A percentile compares a stretch with the other conserved stretches of the same genome.
These are phyloP conservation scores for Avena eriantha DNA, from an alignment of 176 grass and related monocot species.

Conservation along the genomic window DNA sequence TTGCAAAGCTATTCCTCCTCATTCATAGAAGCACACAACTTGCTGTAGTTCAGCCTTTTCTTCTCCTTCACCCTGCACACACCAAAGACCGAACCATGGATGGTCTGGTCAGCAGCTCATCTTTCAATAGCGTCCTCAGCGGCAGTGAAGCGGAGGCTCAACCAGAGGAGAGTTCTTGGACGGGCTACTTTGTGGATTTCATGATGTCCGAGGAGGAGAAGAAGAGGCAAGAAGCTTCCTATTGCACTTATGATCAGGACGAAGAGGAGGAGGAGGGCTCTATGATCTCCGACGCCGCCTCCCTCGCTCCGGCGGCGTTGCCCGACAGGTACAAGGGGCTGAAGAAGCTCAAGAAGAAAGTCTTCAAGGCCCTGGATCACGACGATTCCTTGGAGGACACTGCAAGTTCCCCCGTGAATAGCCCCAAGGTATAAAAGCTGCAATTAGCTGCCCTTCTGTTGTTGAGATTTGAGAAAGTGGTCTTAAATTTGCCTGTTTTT, in stretches of 20 bases:
- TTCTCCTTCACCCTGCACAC: constrained; percentile 24
- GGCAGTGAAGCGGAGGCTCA: constrained; percentile 44
- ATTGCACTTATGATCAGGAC: constrained; percentile 24
- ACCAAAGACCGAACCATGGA: constrained; percentile 53
- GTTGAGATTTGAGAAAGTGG: not conserved
- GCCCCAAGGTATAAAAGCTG: constrained; percentile 75
- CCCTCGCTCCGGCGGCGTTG: constrained; percentile 34
- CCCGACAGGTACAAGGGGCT: constrained; percentile 52
- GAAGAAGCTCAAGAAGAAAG: constrained; percentile 73
- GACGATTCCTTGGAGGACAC: constrained; percentile 91
- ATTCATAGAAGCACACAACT: constrained; percentile 42
- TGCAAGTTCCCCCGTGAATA: constrained; percentile 94
- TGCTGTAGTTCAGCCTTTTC: constrained; percentile 23
- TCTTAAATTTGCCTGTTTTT: constrained; percentile 10
- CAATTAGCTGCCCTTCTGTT: constrained; percentile 15
- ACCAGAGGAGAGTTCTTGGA: constrained; percentile 86
- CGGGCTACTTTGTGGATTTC: constrained; percentile 83
- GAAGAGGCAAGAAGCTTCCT: constrained; percentile 44
- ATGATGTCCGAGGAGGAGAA: constrained; percentile 66
- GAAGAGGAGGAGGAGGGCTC: constrained; percentile 46
- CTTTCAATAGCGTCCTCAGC: constrained; percentile 54
- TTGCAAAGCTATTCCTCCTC: constrained; percentile 53
- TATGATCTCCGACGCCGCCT: constrained; percentile 76
- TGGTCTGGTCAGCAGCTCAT: constrained; percentile 55
- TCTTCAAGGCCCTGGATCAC: constrained; percentile 55